Evolutionary conservation across 2,329 filamentous ascomycete species (phyloP), one percentile per base, ranked within the genome.

Genomic region (Fusarium sp.): DNA sequence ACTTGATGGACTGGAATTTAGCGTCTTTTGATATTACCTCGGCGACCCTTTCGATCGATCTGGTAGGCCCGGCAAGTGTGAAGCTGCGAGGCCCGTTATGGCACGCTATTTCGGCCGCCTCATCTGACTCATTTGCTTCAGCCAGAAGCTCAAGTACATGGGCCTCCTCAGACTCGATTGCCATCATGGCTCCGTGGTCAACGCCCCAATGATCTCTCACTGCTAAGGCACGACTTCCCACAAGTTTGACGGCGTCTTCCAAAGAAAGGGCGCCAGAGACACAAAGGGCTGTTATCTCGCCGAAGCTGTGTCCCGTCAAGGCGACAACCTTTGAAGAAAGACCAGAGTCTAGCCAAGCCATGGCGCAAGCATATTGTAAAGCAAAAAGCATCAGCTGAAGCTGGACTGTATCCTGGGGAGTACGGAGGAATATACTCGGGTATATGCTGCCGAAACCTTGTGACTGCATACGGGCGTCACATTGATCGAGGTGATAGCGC

Each of bases 251-350:
- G 0, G 81, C 74, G 35, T 84, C 81, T 16, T 64, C 11, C 1
- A 84, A 60, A 1, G 62, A 72, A 7, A 85, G 58, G 1, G 73
- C 69, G 1, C 81, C 80, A 0, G 82, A 74, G 0, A 85, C 65
- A 59, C 81, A 83, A 1, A 85, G 75, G 0, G 83, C 83, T 1
- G 81, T 81, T 9, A 86, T 74, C 73, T 86, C 80, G 6, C 44
- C 44, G 19, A 47, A 47, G 28, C 44, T 47, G 28, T 47, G 44
- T 13, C 44, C 44, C 5, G 28, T 32, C 28, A 47, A 15, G 6
- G 44, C 28, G 13, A 47, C 44, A 21, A 30, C 28, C 44, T 21
- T 47, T 8, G 30, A 23, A 12, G 47, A 23, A 5, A 47, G 28
- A n/a, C 44, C 44, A 9, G 44, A 47, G 35, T 54, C 50, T 23